phyloP scores from a whole-genome alignment of 495 filamentous ascomycete genomes.

The Evansstolkia leycettana region DNA sequence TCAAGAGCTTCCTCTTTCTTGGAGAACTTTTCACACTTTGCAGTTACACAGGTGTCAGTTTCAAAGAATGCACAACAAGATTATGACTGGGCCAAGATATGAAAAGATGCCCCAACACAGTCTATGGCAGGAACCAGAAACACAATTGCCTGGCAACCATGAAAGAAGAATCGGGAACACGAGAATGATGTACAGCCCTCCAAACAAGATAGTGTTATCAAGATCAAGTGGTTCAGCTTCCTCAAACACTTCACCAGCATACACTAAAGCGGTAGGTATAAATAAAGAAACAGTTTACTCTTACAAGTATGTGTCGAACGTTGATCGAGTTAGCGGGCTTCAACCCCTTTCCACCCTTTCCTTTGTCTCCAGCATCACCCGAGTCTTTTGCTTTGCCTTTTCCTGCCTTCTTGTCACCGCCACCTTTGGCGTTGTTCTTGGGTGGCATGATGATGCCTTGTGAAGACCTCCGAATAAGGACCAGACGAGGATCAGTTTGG shows the following conservation, averaged over 20 bases:
- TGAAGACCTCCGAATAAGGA: constrained; percentile 4
- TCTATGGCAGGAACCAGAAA: not conserved
- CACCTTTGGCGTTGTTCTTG: constrained; percentile 39
- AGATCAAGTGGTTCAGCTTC: no score
- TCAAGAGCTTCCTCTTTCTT: constrained; percentile 81
- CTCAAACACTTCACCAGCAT: no score
- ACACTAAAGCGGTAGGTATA: not conserved
- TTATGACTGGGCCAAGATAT: no score
- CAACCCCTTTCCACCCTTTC: constrained; percentile 33
- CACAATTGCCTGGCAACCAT: no score
- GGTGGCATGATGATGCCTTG: constrained; percentile 30
- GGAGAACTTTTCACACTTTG: constrained; percentile 74
- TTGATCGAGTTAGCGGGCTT: constrained; percentile 75
- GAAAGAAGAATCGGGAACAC: constrained; percentile 1
- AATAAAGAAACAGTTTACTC: constrained; percentile 11
- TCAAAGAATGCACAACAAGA: no score
- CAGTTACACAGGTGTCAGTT: no score
- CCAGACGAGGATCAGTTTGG: not conserved
- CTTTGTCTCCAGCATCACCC: constrained; percentile 17
- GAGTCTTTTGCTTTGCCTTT: constrained; percentile 36
- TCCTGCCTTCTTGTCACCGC: no score
- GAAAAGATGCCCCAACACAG: no score
- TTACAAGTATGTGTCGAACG: constrained; percentile 76
- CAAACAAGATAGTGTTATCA: not conserved
- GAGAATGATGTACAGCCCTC: not conserved